Conservation (phyloP, 2,329 filamentous ascomycete species). For the Trichoderma aggressivum region DNA sequence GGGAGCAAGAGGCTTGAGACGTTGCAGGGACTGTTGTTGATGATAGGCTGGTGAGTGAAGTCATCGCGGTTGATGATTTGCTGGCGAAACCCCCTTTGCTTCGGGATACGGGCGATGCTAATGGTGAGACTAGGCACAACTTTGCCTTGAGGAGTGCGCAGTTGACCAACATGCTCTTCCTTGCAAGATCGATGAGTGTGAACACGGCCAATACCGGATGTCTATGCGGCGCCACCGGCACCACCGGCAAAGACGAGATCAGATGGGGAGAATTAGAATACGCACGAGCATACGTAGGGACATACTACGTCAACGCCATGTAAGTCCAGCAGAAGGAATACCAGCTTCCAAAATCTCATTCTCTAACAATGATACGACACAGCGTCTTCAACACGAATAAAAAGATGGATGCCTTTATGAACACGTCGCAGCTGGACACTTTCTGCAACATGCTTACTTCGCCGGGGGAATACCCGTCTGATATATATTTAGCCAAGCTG, state of each 20-base stretch:
- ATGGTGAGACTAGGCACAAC: conserved; percentile 38
- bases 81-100: neutral
- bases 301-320: conserved; percentile 50
- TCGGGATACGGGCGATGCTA: neutral
- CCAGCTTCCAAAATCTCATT: neutral
- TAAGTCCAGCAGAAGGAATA: conserved; percentile 28
- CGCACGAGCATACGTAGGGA: conserved; percentile 47
- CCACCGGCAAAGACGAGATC: conserved; percentile 15
- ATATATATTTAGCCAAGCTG: conserved; percentile 44
- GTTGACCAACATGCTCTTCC: conserved; percentile 47
- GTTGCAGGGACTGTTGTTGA: conserved; percentile 44
- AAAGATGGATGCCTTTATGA: conserved; percentile 47
- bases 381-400: conserved; percentile 47
- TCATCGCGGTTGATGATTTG: neutral
- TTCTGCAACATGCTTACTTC: conserved; percentile 43
- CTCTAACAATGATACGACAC: neutral
- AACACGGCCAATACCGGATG: conserved; percentile 34
- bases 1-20: conserved; percentile 46
- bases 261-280: conserved; percentile 38
- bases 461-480: conserved; percentile 42
- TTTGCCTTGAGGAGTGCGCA: conserved; percentile 49
- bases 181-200: conserved; percentile 45
- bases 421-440: conserved; percentile 41
- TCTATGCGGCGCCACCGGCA: neutral
- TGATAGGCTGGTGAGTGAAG: conserved; percentile 44